Evolutionary conservation across 805 yeast species (phyloP).

Genomic region (Saccharomycopsis amapae): DNA sequence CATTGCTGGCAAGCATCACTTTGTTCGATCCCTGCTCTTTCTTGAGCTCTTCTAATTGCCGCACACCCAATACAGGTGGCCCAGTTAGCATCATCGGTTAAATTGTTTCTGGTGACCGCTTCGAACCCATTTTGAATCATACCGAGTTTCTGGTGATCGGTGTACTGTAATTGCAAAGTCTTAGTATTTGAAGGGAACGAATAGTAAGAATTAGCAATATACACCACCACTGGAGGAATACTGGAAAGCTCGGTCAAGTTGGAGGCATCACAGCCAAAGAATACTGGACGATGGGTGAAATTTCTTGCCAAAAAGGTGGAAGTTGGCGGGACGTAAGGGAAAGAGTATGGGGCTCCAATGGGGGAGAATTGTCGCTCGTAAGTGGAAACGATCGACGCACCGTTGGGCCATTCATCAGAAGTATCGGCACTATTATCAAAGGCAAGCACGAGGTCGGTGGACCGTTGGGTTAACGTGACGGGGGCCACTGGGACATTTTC

Average conservation of each 20-base stretch:
- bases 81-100: constrained; percentile 63
- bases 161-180: constrained; percentile 58
- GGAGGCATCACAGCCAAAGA: constrained; percentile 73
- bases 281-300: constrained; percentile 64
- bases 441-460: constrained; percentile 55
- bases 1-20: constrained; percentile 63
- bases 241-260: constrained; percentile 48
- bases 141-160: constrained; percentile 44
- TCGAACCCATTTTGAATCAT: constrained; percentile 73
- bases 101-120: constrained; percentile 55
- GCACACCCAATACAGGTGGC: constrained; percentile 78
- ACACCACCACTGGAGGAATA: constrained; percentile 55
- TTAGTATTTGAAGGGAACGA: constrained; percentile 63
- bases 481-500: constrained; percentile 60
- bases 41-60: constrained; percentile 68
- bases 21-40: constrained; percentile 52
- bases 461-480: constrained; percentile 49
- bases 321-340: constrained; percentile 74
- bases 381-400: constrained; percentile 48
- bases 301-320: constrained; percentile 52
- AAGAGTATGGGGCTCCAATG: constrained; percentile 52
- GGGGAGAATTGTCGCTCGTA: constrained; percentile 50
- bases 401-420: constrained; percentile 55
- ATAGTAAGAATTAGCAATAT: constrained; percentile 64
- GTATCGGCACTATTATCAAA: constrained; percentile 63